These are phyloP conservation scores for Diaporthe citriasiana DNA, from an alignment of 2,329 filamentous ascomycete genomes.

Conservation along the genomic window DNA sequence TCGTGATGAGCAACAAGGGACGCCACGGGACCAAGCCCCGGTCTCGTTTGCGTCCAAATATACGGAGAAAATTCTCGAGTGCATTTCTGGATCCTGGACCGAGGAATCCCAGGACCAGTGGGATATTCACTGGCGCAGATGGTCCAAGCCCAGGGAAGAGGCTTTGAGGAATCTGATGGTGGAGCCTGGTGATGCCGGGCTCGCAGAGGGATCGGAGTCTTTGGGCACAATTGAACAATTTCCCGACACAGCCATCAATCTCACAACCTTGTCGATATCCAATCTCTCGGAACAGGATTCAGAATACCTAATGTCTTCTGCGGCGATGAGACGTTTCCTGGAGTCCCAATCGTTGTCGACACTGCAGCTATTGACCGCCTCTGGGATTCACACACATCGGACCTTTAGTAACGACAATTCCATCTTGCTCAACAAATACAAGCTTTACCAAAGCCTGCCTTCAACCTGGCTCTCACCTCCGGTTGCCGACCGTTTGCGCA, in stretches of 20 bases:
- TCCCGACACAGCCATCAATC: background rate
- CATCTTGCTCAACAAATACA: constrained; percentile 39
- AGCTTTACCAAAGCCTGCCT: constrained; percentile 45
- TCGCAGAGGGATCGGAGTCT: background rate
- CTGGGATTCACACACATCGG: too few relatives aligned
- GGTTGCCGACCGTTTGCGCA: constrained; percentile 47
- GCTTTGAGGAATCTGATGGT: background rate
- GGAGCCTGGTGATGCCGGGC: background rate
- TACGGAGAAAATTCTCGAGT: background rate
- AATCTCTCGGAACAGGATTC: constrained; percentile 33
- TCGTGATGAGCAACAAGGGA: background rate
- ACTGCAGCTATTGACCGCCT: constrained; percentile 21
- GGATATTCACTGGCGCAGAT: background rate
- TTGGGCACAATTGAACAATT: background rate
- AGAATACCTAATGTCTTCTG: background rate
- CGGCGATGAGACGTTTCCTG: background rate
- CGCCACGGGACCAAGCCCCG: too few relatives aligned
- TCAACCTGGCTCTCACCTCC: constrained; percentile 44
- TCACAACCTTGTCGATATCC: constrained; percentile 28
- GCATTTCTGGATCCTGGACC: constrained; percentile 15
- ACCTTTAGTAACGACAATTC: background rate
- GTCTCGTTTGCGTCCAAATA: background rate
- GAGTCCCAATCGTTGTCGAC: background rate
- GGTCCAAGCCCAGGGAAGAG: background rate
- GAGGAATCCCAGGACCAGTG: background rate